phyloP scores from a whole-genome alignment of 176 grass and related monocot species.

The Carex myosuroides region DNA sequence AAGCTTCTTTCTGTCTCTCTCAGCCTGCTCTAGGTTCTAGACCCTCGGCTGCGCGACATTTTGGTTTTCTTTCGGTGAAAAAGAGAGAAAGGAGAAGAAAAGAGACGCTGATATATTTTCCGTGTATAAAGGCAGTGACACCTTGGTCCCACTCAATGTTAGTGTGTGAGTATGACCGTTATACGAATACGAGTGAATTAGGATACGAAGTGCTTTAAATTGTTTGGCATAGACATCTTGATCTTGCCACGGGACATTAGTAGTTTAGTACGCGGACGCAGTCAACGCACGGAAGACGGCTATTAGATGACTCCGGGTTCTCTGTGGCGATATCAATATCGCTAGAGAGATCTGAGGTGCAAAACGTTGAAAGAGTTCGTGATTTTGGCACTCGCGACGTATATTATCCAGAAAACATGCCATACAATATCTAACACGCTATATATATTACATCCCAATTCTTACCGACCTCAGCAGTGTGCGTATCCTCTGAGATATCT shows the following conservation, averaged over 20 bases:
- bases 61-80: not conserved
- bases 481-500: no score
- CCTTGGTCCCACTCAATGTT: not conserved
- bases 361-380: not conserved
- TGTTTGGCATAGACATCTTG: not conserved
- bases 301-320: not conserved
- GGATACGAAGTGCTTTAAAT: not conserved
- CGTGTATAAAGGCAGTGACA: not conserved
- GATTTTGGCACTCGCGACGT: not conserved
- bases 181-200: no score
- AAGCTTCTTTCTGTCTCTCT: not conserved
- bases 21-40: not conserved
- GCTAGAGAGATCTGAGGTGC: not conserved
- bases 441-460: not conserved
- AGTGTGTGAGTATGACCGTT: not conserved
- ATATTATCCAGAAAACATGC: not conserved
- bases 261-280: not conserved
- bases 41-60: not conserved
- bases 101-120: not conserved
- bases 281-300: not conserved
- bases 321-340: not conserved
- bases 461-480: not conserved
- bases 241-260: not conserved
- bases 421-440: not conserved
- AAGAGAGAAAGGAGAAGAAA: not conserved